These are phyloP conservation scores for Tubosaeta sp. DNA, from an alignment of 768 basidiomycete species.

Conservation along the genomic window DNA sequence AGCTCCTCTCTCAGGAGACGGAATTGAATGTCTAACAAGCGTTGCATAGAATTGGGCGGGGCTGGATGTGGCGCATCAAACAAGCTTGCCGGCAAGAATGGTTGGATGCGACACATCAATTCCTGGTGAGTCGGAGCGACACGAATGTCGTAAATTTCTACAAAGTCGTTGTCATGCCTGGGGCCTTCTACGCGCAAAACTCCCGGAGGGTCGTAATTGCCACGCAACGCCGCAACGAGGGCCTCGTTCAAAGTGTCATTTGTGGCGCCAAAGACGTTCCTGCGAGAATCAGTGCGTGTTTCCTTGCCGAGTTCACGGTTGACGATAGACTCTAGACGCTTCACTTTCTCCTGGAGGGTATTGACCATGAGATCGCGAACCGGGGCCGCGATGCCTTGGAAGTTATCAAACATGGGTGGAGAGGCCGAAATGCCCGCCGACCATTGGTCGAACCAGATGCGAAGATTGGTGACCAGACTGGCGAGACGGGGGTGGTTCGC, in stretches of 20 bases:
- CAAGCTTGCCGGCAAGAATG: slow-evolving; percentile 61
- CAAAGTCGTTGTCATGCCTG: slow-evolving; percentile 67
- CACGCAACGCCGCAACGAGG: slow-evolving; percentile 35
- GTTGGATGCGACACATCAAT: slow-evolving; percentile 42
- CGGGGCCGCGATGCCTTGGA: slow-evolving; percentile 24
- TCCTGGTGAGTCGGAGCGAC: slow-evolving; percentile 70
- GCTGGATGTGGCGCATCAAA: slow-evolving; percentile 60
- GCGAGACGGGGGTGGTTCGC: slow-evolving; percentile 42
- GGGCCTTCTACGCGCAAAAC: slow-evolving; percentile 42
- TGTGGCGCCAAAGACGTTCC: not conserved
- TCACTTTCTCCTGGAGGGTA: slow-evolving; percentile 29
- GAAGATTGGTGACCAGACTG: slow-evolving; percentile 39
- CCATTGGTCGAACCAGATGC: slow-evolving; percentile 48
- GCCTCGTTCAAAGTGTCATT: slow-evolving; percentile 28
- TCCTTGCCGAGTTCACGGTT: slow-evolving; percentile 44
- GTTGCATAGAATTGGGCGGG: slow-evolving; percentile 54
- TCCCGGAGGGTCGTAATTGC: slow-evolving; percentile 55
- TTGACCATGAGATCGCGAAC: slow-evolving; percentile 37
- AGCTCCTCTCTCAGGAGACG: slow-evolving; percentile 71
- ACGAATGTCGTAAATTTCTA: slow-evolving; percentile 53
- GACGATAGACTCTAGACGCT: slow-evolving; percentile 40
- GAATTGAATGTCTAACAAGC: slow-evolving; percentile 70
- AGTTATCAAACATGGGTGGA: slow-evolving; percentile 45
- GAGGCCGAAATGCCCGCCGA: slow-evolving; percentile 32
- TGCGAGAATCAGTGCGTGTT: slow-evolving; percentile 18